Evolutionary conservation across 2,329 filamentous ascomycete genomes (phyloP).

Genomic region (Cucurbitaria berberidis): DNA sequence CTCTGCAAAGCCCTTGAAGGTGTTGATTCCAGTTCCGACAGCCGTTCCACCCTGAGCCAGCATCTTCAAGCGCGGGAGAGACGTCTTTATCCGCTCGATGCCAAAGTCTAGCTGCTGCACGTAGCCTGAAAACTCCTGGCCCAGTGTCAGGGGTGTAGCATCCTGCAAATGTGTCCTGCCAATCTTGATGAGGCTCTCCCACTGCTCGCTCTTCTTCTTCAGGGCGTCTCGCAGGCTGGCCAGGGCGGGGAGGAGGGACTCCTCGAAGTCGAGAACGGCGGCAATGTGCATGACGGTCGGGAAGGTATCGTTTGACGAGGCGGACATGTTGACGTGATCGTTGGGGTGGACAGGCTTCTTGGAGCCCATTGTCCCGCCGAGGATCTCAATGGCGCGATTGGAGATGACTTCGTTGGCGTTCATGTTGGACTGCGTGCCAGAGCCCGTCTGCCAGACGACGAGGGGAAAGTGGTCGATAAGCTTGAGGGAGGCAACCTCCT

Average conservation of each 20-base stretch:
- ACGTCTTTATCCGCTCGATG: constrained; percentile 82
- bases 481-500: constrained; percentile 92
- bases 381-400: constrained; percentile 97
- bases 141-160: constrained; percentile 91
- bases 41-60: constrained; percentile 96
- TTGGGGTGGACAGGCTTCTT: constrained; percentile 99
- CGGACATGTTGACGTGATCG: constrained; percentile 99
- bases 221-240: constrained; percentile 82
- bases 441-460: constrained; percentile 99
- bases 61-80: constrained; percentile 81
- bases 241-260: constrained; percentile 81
- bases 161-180: constrained; percentile 97
- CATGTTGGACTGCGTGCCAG: constrained; percentile 99
- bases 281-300: constrained; percentile 99
- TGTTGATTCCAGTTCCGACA: constrained; percentile 97
- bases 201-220: constrained; percentile 86
- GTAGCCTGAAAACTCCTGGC: constrained; percentile 97
- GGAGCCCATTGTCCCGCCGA: constrained; percentile 89
- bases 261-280: constrained; percentile 90
- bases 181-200: constrained; percentile 98
- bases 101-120: constrained; percentile 92
- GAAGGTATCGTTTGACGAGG: constrained; percentile 99
- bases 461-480: constrained; percentile 97
- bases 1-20: constrained; percentile 93
- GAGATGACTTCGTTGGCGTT: constrained; percentile 99